Evolutionary conservation across 352 stramenopile species (phyloP).

Genomic region (Phytophthora macrochlamydospora): DNA sequence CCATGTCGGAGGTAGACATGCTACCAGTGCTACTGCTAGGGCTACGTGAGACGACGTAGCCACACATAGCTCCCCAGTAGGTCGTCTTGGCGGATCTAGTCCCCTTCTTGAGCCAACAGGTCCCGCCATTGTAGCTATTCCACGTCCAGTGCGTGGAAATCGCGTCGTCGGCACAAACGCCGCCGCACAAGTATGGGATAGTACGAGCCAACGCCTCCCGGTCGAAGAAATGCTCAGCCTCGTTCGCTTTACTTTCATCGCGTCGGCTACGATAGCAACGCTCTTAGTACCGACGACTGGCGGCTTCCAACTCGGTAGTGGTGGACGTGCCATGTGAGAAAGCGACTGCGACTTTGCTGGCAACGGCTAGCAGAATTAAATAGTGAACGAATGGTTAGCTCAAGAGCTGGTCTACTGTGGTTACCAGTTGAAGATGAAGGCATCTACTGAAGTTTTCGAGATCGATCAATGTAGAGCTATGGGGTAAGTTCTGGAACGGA

Average conservation of each 20-base stretch:
- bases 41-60: slow-evolving; percentile 27
- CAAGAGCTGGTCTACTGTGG: slow-evolving; percentile 5
- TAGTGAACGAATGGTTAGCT: too few species aligned
- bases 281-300: not conserved
- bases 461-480: too few species aligned
- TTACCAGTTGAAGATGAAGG: not conserved
- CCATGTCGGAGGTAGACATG: too few species aligned
- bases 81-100: slow-evolving; percentile 7
- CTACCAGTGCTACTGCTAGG: too few species aligned
- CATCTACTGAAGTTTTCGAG: too few species aligned
- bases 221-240: too few species aligned
- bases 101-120: slow-evolving; percentile 36
- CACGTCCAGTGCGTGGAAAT: slow-evolving; percentile 35
- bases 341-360: slow-evolving; percentile 30
- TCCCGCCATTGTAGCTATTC: slow-evolving; percentile 37
- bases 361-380: slow-evolving; percentile 12
- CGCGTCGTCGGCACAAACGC: slow-evolving; percentile 26
- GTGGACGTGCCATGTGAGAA: slow-evolving; percentile 27
- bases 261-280: not conserved
- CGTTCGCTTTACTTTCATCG: not conserved
- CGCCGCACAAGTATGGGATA: slow-evolving; percentile 28
- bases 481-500: too few species aligned
- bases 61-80: slow-evolving; percentile 23
- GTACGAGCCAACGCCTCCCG: too few species aligned
- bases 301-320: slow-evolving; percentile 24